phyloP scores from a whole-genome alignment of 352 stramenopile genomes.

The Globisporangium nodosum region DNA sequence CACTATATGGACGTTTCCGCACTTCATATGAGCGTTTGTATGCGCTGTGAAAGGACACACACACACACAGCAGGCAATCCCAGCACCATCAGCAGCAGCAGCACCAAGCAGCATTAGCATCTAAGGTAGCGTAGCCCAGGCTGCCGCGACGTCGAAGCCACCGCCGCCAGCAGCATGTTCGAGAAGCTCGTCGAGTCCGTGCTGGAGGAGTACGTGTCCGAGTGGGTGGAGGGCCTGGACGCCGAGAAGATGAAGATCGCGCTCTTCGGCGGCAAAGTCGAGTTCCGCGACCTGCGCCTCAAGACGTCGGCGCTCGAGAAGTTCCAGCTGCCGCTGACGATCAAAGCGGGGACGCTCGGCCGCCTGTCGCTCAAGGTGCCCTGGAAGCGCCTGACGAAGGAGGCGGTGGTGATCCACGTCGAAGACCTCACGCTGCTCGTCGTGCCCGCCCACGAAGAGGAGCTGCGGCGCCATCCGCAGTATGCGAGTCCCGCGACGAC shows the following conservation, averaged over 20 bases:
- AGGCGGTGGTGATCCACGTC: conserved; percentile 69
- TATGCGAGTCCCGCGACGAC: neutral
- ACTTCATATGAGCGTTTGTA: too few relatives aligned
- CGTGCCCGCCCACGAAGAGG: conserved; percentile 56
- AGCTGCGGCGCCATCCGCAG: conserved; percentile 29
- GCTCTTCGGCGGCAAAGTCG: conserved; percentile 77
- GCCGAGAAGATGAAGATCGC: conserved; percentile 86
- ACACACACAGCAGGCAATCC: too few relatives aligned
- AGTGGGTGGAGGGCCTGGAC: conserved; percentile 82
- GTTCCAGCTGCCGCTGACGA: conserved; percentile 71
- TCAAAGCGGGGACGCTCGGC: conserved; percentile 67
- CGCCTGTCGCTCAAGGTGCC: conserved; percentile 75
- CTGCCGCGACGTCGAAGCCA: too few relatives aligned
- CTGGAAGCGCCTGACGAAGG: conserved; percentile 79
- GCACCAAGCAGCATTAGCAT: too few relatives aligned
- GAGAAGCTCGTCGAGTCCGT: conserved; percentile 83
- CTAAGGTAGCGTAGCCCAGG: too few relatives aligned
- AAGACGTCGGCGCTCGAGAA: conserved; percentile 62
- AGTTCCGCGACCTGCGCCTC: conserved; percentile 75
- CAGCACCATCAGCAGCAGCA: too few relatives aligned
- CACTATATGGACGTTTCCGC: too few relatives aligned
- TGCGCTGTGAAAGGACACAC: too few relatives aligned
- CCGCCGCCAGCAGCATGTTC: conserved; percentile 42
- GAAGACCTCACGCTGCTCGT: conserved; percentile 76
- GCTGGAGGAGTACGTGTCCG: conserved; percentile 81